Conservation (phyloP, 2,329 filamentous ascomycete species). For the Diaporthe amygdali region DNA sequence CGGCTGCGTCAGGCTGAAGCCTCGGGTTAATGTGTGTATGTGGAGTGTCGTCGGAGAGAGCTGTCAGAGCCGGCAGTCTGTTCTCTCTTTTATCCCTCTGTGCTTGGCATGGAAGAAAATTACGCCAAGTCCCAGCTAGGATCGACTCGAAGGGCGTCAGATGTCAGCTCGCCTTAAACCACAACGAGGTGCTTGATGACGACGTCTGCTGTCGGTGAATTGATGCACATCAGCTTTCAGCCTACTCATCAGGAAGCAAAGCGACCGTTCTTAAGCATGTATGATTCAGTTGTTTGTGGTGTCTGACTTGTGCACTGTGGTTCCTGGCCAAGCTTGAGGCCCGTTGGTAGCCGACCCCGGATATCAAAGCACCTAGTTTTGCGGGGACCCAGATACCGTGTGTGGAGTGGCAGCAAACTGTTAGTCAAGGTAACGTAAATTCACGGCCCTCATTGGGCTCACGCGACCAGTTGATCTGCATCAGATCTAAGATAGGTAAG, state of each 20-base stretch:
- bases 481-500: conserved; percentile 9
- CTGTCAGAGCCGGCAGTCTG: neutral
- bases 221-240: neutral
- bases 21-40: neutral
- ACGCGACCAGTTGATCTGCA: neutral
- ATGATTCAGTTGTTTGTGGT: neutral
- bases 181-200: neutral
- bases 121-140: conserved; percentile 11
- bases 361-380: conserved; percentile 11
- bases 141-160: neutral
- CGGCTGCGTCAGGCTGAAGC: neutral
- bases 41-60: neutral
- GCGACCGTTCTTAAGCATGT: neutral
- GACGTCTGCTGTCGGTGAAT: neutral
- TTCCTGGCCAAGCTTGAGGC: neutral
- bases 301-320: neutral
- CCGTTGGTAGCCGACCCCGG: conserved; percentile 16
- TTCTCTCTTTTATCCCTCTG: neutral
- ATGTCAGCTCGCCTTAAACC: neutral
- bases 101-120: conserved; percentile 9
- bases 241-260: neutral
- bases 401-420: conserved; percentile 9
- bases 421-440: conserved; percentile 16
- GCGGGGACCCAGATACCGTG: neutral
- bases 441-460: neutral